Evolutionary conservation across 805 yeast species (phyloP).

Genomic region (Candida xyloterini): DNA sequence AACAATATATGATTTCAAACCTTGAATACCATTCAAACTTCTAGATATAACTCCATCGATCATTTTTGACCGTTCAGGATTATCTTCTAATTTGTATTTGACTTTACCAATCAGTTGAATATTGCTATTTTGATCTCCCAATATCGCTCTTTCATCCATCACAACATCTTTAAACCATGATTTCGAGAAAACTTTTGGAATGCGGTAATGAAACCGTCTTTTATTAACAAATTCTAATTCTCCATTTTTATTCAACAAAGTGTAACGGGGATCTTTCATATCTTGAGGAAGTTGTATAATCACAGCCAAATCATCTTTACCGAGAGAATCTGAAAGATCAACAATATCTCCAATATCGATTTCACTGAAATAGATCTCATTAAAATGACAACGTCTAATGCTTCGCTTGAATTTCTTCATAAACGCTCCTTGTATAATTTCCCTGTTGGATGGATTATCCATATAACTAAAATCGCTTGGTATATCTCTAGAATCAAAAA

Average conservation of each 20-base stretch:
- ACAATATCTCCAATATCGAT: constrained; percentile 63
- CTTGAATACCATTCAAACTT: constrained; percentile 9
- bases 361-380: constrained; percentile 26
- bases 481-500: constrained; percentile 8
- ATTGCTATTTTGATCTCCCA: constrained; percentile 11
- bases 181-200: constrained; percentile 51
- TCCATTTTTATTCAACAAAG: constrained; percentile 57
- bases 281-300: constrained; percentile 52
- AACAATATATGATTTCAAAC: constrained; percentile 28
- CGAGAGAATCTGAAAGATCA: constrained; percentile 41
- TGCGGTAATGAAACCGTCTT: constrained; percentile 43
- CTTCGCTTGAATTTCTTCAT: background rate
- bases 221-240: constrained; percentile 48
- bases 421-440: no score
- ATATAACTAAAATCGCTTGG: constrained; percentile 18
- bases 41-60: constrained; percentile 29
- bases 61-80: constrained; percentile 25
- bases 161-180: constrained; percentile 33
- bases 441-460: constrained; percentile 15
- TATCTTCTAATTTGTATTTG: constrained; percentile 32
- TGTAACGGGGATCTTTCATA: constrained; percentile 51
- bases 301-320: constrained; percentile 48
- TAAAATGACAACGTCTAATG: constrained; percentile 9
- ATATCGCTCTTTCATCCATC: constrained; percentile 28
- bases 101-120: constrained; percentile 33